Base-by-base conservation (phyloP, 495 filamentous ascomycete species). In the Rusavskia elegans region DNA sequence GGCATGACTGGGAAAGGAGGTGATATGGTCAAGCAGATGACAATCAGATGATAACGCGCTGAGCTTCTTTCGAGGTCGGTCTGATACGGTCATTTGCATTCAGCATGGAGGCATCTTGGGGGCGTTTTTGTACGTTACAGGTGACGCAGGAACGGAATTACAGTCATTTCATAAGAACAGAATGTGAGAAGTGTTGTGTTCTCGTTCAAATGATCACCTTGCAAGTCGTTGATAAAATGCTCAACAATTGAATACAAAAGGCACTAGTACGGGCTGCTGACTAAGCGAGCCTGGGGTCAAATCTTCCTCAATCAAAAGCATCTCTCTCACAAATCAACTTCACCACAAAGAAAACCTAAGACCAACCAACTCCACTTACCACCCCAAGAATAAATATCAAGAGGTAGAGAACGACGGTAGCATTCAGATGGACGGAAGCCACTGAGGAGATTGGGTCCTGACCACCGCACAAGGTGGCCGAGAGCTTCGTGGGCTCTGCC, bases 21-120 rank as follows among this genome's bases (percentile, higher is more conserved):
- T 10, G 81, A 84, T 56, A 82, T 95, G 77, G 78, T 77, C 61
- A 95, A 95, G 79, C 86, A 88, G 66, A 94, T 95, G 87, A 97
- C 92, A 48, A 97, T 97, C 65, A 86, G 90, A 53, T 97, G 83
- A 74, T 51, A 38, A 59, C 40, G 27, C 57, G 25, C 64, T 60
- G 58, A 62, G 58, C 49, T 55, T 63, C 54, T 59, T 57, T 61
- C 64, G 61, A 64, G 61, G 61, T 61, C 56, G 29, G 56, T 64
- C 61, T 65, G 61, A 60, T 57, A 61, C 61, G 51, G 54, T 46
- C 50, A 29, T 56, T 45, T 61, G 53, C 32, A 42, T 19, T 42
- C 17, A 20, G 16, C 13, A 11, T 8, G 40, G 21, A 21, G 44
- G 21, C 23, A 23, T 46, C 23, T 21, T 42, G 20, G 20, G 40